Conservation (phyloP, 352 stramenopile species). For the Globisporangium yorkense region DNA sequence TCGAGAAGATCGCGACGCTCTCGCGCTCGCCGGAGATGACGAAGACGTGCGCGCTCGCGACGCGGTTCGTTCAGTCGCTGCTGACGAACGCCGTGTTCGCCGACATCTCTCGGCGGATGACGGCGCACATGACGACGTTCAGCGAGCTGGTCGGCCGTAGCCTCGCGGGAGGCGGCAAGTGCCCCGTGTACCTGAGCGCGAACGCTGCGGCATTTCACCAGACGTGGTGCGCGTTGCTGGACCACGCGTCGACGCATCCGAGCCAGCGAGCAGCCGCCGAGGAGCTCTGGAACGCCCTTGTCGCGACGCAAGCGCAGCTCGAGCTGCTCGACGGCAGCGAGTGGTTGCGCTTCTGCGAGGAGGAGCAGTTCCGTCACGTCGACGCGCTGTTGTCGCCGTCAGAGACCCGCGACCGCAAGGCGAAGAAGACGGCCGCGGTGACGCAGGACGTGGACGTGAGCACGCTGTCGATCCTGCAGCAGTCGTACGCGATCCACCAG, state of each 20-base stretch:
- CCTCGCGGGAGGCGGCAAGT: slow-evolving; percentile 6
- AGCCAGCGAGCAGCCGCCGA: slow-evolving; percentile 22
- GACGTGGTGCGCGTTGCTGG: slow-evolving; percentile 16
- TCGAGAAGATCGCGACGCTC: slow-evolving; percentile 47
- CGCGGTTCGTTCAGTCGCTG: slow-evolving; percentile 49
- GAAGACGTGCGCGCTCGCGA: slow-evolving; percentile 23
- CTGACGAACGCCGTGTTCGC: slow-evolving; percentile 40
- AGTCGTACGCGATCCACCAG: slow-evolving; percentile 78
- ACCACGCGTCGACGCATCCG: slow-evolving; percentile 2
- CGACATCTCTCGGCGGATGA: slow-evolving; percentile 20
- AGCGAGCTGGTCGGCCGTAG: slow-evolving; percentile 10
- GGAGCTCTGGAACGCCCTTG: slow-evolving; percentile 30
- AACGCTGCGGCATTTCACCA: slow-evolving; percentile 47
- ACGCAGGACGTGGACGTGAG: slow-evolving; percentile 29
- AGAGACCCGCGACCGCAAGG: slow-evolving; percentile 10
- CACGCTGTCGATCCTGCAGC: slow-evolving; percentile 61
- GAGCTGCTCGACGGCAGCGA: slow-evolving; percentile 52
- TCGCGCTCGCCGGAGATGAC: slow-evolving; percentile 5
- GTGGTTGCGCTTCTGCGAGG: slow-evolving; percentile 69
- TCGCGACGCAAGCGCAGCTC: slow-evolving; percentile 33
- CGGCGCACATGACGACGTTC: slow-evolving; percentile 18
- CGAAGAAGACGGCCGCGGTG: slow-evolving; percentile 12
- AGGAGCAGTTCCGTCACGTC: slow-evolving; percentile 54
- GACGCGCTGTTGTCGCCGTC: slow-evolving; percentile 27
- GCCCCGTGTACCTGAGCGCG: slow-evolving; percentile 39